Conservation (phyloP, 768 basidiomycete genomes). For the Mycena chlorophos region DNA sequence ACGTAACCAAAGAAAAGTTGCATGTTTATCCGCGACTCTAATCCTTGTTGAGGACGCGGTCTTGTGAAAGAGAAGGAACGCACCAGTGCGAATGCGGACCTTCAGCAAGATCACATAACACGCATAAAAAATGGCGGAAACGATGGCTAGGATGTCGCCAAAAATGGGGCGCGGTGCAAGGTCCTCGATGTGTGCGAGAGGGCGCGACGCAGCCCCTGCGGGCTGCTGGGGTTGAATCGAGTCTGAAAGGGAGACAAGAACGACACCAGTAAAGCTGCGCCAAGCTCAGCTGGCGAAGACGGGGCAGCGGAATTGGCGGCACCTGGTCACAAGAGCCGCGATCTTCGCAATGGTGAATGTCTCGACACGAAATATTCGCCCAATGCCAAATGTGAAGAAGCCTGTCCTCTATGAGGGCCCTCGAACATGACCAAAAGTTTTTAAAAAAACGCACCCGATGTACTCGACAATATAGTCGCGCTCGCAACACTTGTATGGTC, state of each 20-base stretch:
- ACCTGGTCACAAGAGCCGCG: conserved; percentile 80
- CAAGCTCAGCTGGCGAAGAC: conserved; percentile 6
- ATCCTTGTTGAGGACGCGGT: too few species aligned
- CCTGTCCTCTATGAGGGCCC: conserved; percentile 47
- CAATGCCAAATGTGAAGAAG: conserved; percentile 89
- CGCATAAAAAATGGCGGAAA: conserved; percentile 88
- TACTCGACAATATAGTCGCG: conserved; percentile 84
- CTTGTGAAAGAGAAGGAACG: too few species aligned
- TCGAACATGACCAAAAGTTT: not conserved
- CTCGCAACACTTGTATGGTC: conserved; percentile 93
- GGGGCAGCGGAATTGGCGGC: conserved; percentile 16
- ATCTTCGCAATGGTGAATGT: conserved; percentile 70
- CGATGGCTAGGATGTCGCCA: conserved; percentile 81
- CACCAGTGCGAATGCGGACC: conserved; percentile 76
- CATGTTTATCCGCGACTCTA: conserved; percentile 87
- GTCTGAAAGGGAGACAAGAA: conserved; percentile 89
- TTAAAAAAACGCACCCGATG: conserved; percentile 64
- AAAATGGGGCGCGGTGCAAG: conserved; percentile 45
- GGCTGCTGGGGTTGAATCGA: conserved; percentile 38
- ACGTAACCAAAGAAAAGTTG: conserved; percentile 92
- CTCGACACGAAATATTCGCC: conserved; percentile 82
- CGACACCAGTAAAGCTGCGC: conserved; percentile 74
- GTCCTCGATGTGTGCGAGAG: conserved; percentile 16
- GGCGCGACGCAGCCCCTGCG: conserved; percentile 12
- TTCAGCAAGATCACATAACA: conserved; percentile 89